Conservation (phyloP, 2,329 filamentous ascomycete species). For the Alternaria panax region DNA sequence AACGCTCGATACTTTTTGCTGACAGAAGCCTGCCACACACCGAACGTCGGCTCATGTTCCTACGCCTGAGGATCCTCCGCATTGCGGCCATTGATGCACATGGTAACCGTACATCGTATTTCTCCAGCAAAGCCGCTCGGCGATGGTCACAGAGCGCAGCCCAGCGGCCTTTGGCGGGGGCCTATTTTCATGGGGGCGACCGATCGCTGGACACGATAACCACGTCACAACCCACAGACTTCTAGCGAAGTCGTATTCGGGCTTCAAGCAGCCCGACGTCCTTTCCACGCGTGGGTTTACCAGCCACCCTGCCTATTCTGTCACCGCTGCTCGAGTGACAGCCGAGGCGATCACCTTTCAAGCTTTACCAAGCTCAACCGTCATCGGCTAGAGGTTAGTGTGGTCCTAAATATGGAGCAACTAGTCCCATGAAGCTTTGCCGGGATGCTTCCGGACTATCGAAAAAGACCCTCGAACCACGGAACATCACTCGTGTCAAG, state of each 20-base stretch:
- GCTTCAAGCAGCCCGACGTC: not conserved
- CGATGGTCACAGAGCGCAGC: not conserved
- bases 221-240: conserved; percentile 5
- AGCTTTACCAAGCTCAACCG: not conserved
- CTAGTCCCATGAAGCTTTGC: not conserved
- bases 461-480: not conserved
- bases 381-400: not conserved
- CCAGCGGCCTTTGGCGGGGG: not conserved
- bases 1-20: not conserved
- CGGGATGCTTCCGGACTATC: not conserved
- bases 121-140: not conserved
- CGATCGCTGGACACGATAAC: not conserved
- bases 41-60: not conserved
- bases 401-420: not conserved
- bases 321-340: not conserved
- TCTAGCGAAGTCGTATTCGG: conserved; percentile 1
- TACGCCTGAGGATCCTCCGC: not conserved
- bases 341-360: conserved; percentile 1
- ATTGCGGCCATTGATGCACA: not conserved
- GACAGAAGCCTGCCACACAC: not conserved
- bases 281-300: not conserved
- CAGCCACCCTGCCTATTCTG: not conserved
- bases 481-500: not conserved
- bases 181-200: not conserved
- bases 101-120: not conserved